Percentiles rank a stretch among this genome's conserved stretches.
Conservation (phyloP, 192 early-diverging fungal genomes). For the Entomortierella chlamydospora region DNA sequence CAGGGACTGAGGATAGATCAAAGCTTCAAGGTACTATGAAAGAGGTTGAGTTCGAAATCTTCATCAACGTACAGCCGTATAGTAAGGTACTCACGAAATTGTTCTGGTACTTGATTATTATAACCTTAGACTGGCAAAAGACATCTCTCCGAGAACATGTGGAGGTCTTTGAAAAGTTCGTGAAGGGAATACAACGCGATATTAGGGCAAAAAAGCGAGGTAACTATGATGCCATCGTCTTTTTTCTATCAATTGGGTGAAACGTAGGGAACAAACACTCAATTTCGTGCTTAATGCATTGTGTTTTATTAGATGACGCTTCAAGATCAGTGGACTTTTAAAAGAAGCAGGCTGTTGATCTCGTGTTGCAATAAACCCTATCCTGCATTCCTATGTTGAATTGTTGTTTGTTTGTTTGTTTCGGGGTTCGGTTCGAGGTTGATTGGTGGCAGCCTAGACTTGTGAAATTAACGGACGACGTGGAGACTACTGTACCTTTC, state of each 20-base stretch:
- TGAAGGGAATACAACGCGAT: slow-evolving; percentile 61
- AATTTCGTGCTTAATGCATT: too few relatives aligned
- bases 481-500: too few relatives aligned
- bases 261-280: background rate
- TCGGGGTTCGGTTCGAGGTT: background rate
- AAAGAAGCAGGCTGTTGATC: background rate
- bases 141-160: slow-evolving; percentile 71
- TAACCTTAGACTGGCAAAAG: slow-evolving; percentile 59
- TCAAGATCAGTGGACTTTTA: slow-evolving; percentile 28
- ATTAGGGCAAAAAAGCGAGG: slow-evolving; percentile 49
- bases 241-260: background rate
- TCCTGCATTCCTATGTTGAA: too few relatives aligned
- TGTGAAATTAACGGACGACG: too few relatives aligned
- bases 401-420: too few relatives aligned
- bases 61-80: too few relatives aligned
- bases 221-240: slow-evolving; percentile 13
- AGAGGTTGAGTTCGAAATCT: too few relatives aligned
- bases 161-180: slow-evolving; percentile 76
- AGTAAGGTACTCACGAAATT: background rate
- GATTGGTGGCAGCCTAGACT: background rate
- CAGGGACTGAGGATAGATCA: slow-evolving; percentile 26
- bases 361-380: too few relatives aligned
- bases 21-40: slow-evolving; percentile 52
- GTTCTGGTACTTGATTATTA: background rate
- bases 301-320: background rate